These are phyloP conservation scores for Stachybotrys elegans DNA, from an alignment of 2,329 filamentous ascomycete species.

Conservation along the genomic window DNA sequence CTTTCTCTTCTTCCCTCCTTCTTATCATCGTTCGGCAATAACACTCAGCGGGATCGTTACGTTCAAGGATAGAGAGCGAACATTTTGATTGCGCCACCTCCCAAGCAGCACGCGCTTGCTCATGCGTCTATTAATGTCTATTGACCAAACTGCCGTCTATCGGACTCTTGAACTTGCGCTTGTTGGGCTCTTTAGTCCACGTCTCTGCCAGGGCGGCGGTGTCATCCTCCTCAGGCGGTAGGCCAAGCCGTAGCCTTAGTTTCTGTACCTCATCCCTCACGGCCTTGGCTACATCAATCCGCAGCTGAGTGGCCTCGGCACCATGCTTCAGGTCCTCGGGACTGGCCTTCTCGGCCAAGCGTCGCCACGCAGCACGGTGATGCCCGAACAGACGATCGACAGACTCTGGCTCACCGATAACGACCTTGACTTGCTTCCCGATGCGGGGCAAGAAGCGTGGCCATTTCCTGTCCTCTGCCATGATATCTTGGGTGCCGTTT, in stretches of 20 bases:
- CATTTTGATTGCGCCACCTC: too few species aligned
- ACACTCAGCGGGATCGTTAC: too few species aligned
- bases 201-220: slow-evolving; percentile 75
- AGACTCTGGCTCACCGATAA: slow-evolving; percentile 75
- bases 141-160: slow-evolving; percentile 50
- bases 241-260: slow-evolving; percentile 65
- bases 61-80: too few species aligned
- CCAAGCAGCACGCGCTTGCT: too few species aligned
- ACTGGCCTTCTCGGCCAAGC: slow-evolving; percentile 49
- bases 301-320: slow-evolving; percentile 61
- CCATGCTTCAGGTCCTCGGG: slow-evolving; percentile 36
- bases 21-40: too few species aligned
- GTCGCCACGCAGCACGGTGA: slow-evolving; percentile 68
- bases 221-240: slow-evolving; percentile 72
- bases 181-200: slow-evolving; percentile 55
- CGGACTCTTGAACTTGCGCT: slow-evolving; percentile 45
- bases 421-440: slow-evolving; percentile 64
- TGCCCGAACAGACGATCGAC: slow-evolving; percentile 72
- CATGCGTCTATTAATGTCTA: slow-evolving; percentile 29
- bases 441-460: slow-evolving; percentile 77
- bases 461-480: slow-evolving; percentile 76
- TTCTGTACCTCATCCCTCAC: slow-evolving; percentile 78
- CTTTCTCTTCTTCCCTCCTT: too few species aligned
- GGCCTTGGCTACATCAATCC: slow-evolving; percentile 74
- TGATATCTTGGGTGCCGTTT: slow-evolving; percentile 80